A percentile compares a stretch with the other conserved stretches of the same genome.
Evolutionary conservation across 768 basidiomycete species (phyloP).

Genomic region (Boletus eberwhitei): DNA sequence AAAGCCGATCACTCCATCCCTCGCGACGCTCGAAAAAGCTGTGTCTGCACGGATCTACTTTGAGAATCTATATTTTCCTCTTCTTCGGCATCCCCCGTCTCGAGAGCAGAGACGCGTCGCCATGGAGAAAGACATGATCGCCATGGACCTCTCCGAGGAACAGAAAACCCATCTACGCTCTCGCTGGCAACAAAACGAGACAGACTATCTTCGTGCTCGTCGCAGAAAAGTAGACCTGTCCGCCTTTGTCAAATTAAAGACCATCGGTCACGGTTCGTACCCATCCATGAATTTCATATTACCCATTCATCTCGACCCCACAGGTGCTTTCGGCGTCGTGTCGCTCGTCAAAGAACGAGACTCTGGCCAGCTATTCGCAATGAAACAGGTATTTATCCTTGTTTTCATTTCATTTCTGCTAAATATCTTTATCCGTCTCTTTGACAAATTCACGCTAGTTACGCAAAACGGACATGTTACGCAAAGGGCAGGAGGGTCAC

Average conservation of each 20-base stretch:
- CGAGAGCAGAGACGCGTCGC: constrained; percentile 81
- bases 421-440: constrained; percentile 27
- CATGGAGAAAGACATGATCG: constrained; percentile 84
- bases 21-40: constrained; percentile 90
- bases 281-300: constrained; percentile 25
- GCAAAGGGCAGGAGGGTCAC: constrained; percentile 96
- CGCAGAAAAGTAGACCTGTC: constrained; percentile 79
- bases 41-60: constrained; percentile 93
- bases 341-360: constrained; percentile 83
- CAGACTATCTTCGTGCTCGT: constrained; percentile 81
- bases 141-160: constrained; percentile 63
- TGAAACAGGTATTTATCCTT: constrained; percentile 78
- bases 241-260: constrained; percentile 86
- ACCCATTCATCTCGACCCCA: constrained; percentile 27
- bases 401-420: constrained; percentile 26
- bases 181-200: constrained; percentile 86
- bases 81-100: constrained; percentile 80
- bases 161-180: constrained; percentile 71
- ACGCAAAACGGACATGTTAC: constrained; percentile 88
- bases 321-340: constrained; percentile 95
- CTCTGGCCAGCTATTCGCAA: constrained; percentile 81
- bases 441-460: constrained; percentile 44
- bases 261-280: constrained; percentile 83
- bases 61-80: constrained; percentile 83
- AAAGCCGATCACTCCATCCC: constrained; percentile 74